Evolutionary conservation across 805 yeast species (phyloP).

Genomic region (Kockiozyma suomiensis): DNA sequence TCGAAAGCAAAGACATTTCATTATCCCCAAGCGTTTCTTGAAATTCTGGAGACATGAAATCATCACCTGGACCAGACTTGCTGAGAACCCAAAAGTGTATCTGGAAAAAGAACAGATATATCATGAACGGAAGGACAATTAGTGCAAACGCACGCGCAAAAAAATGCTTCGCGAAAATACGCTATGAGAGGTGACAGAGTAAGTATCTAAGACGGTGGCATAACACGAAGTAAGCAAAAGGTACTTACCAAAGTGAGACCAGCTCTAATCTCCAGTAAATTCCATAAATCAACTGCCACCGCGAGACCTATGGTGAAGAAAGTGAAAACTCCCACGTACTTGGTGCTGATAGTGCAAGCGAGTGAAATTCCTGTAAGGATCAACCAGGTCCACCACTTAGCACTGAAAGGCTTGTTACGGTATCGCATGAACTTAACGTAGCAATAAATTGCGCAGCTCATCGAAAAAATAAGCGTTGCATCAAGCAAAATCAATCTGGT

Average conservation of each 20-base stretch:
- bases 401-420: conserved; percentile 65
- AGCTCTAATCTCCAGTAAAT: conserved; percentile 67
- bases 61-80: conserved; percentile 94
- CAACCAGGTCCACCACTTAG: conserved; percentile 87
- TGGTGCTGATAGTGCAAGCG: conserved; percentile 91
- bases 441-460: conserved; percentile 76
- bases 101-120: conserved; percentile 89
- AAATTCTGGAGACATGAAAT: conserved; percentile 91
- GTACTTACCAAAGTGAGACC: conserved; percentile 53
- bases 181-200: conserved; percentile 39
- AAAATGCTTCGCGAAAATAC: conserved; percentile 66
- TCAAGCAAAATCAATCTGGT: conserved; percentile 89
- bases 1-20: conserved; percentile 68
- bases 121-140: conserved; percentile 74
- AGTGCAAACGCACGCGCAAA: conserved; percentile 70
- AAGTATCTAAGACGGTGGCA: not conserved
- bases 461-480: conserved; percentile 81
- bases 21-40: conserved; percentile 91
- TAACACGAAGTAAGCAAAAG: too few species aligned
- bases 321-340: conserved; percentile 94
- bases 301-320: conserved; percentile 86
- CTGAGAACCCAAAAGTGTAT: conserved; percentile 80
- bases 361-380: conserved; percentile 78
- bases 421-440: conserved; percentile 78
- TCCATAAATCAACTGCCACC: conserved; percentile 86